phyloP scores from a whole-genome alignment of 2,329 filamentous ascomycete species.

The Ophiosphaerella narmari region DNA sequence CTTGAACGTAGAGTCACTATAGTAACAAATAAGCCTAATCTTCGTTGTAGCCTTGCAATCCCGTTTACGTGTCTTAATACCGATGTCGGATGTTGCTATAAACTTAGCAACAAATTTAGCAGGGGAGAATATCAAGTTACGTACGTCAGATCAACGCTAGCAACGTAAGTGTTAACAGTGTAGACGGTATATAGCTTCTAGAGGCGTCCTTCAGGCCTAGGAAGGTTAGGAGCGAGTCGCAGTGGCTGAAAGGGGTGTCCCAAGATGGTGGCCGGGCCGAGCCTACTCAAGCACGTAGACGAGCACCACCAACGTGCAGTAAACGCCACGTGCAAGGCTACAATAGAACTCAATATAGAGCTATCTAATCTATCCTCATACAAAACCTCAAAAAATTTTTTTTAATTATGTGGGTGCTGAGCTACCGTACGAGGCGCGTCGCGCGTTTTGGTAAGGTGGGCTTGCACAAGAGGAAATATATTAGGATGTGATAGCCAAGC shows the following conservation, averaged over 20 bases:
- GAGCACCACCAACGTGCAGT: constrained; percentile 12
- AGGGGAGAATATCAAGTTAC: too few species aligned
- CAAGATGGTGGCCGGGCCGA: background rate
- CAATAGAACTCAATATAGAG: constrained; percentile 7
- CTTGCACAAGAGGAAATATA: too few species aligned
- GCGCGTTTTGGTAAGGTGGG: constrained; percentile 4
- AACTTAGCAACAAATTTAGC: too few species aligned
- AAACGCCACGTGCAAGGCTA: constrained; percentile 8
- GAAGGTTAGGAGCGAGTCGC: background rate
- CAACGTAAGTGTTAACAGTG: constrained; percentile 1
- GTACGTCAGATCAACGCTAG: too few species aligned
- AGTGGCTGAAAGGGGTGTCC: constrained; percentile 1
- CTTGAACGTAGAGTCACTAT: too few species aligned
- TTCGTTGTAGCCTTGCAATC: too few species aligned
- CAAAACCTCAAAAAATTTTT: constrained; percentile 1
- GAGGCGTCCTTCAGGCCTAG: constrained; percentile 6
- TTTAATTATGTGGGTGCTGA: constrained; percentile 4
- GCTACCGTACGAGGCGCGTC: background rate
- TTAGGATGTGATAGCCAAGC: too few species aligned
- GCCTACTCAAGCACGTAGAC: background rate
- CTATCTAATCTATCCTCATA: constrained; percentile 2
- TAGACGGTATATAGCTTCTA: constrained; percentile 11
- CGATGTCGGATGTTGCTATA: too few species aligned
- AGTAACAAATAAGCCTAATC: too few species aligned
- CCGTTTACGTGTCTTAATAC: too few species aligned